Conservation (phyloP, 805 yeast genomes). For the Ogataea angusta region DNA sequence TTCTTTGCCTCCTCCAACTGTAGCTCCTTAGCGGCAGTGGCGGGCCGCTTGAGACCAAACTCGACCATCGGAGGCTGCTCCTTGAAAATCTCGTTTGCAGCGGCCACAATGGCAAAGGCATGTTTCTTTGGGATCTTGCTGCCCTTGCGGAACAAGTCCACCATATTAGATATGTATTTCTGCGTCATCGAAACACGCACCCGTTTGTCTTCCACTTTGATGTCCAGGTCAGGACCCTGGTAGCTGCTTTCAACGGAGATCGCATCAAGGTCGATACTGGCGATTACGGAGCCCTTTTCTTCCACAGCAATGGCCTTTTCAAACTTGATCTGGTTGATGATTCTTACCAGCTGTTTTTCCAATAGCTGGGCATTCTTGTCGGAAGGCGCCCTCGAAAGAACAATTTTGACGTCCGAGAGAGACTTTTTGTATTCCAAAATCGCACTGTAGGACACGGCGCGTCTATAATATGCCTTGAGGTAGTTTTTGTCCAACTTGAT, state of each 20-base stretch:
- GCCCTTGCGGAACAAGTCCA: slow-evolving; percentile 70
- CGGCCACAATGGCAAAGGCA: slow-evolving; percentile 76
- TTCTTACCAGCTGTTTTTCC: slow-evolving; percentile 57
- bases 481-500: slow-evolving; percentile 63
- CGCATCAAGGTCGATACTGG: slow-evolving; percentile 44
- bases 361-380: slow-evolving; percentile 67
- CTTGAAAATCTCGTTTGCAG: slow-evolving; percentile 60
- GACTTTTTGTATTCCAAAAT: slow-evolving; percentile 75
- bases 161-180: slow-evolving; percentile 61
- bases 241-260: slow-evolving; percentile 52
- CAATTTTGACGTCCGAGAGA: slow-evolving; percentile 59
- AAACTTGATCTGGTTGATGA: slow-evolving; percentile 72
- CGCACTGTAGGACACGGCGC: slow-evolving; percentile 80
- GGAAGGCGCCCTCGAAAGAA: slow-evolving; percentile 59
- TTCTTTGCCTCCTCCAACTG: slow-evolving; percentile 36
- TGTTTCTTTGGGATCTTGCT: slow-evolving; percentile 75
- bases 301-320: slow-evolving; percentile 82
- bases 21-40: slow-evolving; percentile 36
- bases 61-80: slow-evolving; percentile 77
- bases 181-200: slow-evolving; percentile 42
- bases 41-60: slow-evolving; percentile 37
- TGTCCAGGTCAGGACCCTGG: slow-evolving; percentile 54
- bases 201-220: slow-evolving; percentile 34
- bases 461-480: slow-evolving; percentile 79
- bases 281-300: slow-evolving; percentile 48